These are phyloP conservation scores for Penicillium sp. DNA, from an alignment of 2,329 filamentous ascomycete genomes.

Conservation along the genomic window DNA sequence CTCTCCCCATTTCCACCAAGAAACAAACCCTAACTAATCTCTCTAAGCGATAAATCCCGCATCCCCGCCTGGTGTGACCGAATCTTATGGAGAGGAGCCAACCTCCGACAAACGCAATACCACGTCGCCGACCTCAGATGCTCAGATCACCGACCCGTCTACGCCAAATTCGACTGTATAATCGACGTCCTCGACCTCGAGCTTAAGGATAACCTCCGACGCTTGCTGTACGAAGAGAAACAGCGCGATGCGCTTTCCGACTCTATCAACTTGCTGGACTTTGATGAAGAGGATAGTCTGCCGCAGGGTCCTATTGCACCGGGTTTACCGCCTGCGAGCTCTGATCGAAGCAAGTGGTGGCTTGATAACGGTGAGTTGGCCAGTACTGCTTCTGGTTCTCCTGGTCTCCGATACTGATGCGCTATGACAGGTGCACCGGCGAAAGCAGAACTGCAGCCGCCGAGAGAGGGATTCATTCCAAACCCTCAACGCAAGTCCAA, in stretches of 20 bases:
- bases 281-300: constrained; percentile 71
- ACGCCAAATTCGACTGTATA: constrained; percentile 80
- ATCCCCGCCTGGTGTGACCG: constrained; percentile 98
- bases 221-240: constrained; percentile 70
- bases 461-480: constrained; percentile 62
- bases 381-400: constrained; percentile 3
- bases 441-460: constrained; percentile 69
- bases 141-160: constrained; percentile 96
- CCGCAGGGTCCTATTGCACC: constrained; percentile 83
- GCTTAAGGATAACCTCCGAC: constrained; percentile 70
- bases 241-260: constrained; percentile 55
- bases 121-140: constrained; percentile 79
- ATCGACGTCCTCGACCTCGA: constrained; percentile 79
- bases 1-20: neutral
- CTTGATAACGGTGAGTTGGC: constrained; percentile 56
- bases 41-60: constrained; percentile 76
- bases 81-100: constrained; percentile 80
- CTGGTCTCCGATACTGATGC: constrained; percentile 3
- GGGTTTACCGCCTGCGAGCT: constrained; percentile 66
- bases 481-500: constrained; percentile 78
- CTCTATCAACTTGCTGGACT: constrained; percentile 23
- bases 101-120: constrained; percentile 81
- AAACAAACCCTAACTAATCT: constrained; percentile 31
- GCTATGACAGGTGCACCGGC: constrained; percentile 63
- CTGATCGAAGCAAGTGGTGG: constrained; percentile 66